Evolutionary conservation across 225 moss, liverwort and hornwort genomes (phyloP).

Genomic region (Anthoceros angustus): DNA sequence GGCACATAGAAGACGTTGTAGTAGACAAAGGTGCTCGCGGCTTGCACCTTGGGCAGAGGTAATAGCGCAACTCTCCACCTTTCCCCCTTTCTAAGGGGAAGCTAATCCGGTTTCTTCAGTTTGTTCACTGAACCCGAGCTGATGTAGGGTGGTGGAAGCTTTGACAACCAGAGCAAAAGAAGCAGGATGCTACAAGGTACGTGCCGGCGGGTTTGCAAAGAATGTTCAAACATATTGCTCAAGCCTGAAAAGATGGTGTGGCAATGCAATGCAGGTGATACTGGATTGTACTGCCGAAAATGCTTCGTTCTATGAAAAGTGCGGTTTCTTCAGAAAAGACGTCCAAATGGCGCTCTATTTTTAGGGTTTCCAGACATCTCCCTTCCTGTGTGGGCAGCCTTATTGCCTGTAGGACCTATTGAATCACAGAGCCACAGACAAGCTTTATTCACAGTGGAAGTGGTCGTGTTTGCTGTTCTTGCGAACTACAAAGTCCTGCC

Average conservation of each 20-base stretch:
- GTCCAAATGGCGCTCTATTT: constrained; percentile 46
- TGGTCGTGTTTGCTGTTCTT: too few relatives aligned
- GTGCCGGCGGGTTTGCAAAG: background rate
- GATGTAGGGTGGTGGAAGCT: constrained; percentile 31
- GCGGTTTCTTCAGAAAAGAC: constrained; percentile 38
- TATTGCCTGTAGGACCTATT: too few relatives aligned
- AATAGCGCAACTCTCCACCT: constrained; percentile 1
- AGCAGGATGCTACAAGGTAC: constrained; percentile 49
- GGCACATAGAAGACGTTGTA: constrained; percentile 91
- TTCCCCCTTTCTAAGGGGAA: background rate
- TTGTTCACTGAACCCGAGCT: background rate
- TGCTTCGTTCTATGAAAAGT: constrained; percentile 37
- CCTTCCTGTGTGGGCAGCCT: too few relatives aligned
- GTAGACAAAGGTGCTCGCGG: constrained; percentile 62
- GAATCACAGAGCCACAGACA: too few relatives aligned
- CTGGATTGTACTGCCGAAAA: constrained; percentile 29
- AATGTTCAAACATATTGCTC: background rate
- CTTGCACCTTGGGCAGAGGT: constrained; percentile 79
- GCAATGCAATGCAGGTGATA: constrained; percentile 26
- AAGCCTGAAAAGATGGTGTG: background rate
- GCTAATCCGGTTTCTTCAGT: background rate
- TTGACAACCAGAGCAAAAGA: constrained; percentile 36
- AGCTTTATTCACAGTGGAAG: too few relatives aligned
- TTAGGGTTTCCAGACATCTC: constrained; percentile 8
- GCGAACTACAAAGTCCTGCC: too few relatives aligned